Conservation (phyloP, 495 filamentous ascomycete genomes). For the Platismatia glauca region DNA sequence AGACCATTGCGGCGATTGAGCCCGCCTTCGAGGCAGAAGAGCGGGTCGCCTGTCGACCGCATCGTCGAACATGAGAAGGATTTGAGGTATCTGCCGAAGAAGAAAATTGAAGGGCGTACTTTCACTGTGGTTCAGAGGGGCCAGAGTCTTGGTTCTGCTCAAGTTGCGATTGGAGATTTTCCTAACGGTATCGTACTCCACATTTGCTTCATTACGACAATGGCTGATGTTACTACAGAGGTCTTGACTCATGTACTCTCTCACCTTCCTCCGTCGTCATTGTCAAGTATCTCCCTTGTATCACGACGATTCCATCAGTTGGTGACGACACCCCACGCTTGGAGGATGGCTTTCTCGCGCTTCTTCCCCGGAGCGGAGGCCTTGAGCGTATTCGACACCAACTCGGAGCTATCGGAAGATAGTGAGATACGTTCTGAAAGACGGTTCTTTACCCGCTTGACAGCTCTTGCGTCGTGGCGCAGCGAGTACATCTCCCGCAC, state of each 20-base stretch:
- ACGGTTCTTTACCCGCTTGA: constrained; percentile 70
- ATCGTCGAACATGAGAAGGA: constrained; percentile 69
- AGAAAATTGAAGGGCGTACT: constrained; percentile 37
- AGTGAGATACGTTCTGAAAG: constrained; percentile 53
- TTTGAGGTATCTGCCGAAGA: constrained; percentile 36
- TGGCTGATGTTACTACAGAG: constrained; percentile 47
- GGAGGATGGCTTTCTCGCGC: constrained; percentile 80
- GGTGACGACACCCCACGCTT: constrained; percentile 81
- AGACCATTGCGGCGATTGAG: constrained; percentile 27
- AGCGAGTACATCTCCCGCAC: constrained; percentile 87
- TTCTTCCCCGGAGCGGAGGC: constrained; percentile 71
- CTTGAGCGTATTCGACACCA: constrained; percentile 27
- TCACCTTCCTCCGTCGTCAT: constrained; percentile 70
- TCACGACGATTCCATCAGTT: constrained; percentile 75
- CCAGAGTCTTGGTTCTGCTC: constrained; percentile 39
- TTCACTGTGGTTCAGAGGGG: constrained; percentile 56
- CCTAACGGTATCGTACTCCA: constrained; percentile 64
- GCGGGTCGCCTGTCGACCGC: constrained; percentile 46
- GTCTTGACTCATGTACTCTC: constrained; percentile 87
- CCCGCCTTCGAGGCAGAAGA: constrained; percentile 26
- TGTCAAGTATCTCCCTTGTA: constrained; percentile 68
- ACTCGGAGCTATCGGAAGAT: constrained; percentile 25
- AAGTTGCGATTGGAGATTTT: constrained; percentile 48
- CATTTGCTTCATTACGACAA: constrained; percentile 1
- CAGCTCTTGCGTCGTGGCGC: constrained; percentile 73